Evolutionary conservation across 2,329 filamentous ascomycete species (phyloP), one percentile per base, ranked within the genome.

Genomic region (Didymella pinodella): DNA sequence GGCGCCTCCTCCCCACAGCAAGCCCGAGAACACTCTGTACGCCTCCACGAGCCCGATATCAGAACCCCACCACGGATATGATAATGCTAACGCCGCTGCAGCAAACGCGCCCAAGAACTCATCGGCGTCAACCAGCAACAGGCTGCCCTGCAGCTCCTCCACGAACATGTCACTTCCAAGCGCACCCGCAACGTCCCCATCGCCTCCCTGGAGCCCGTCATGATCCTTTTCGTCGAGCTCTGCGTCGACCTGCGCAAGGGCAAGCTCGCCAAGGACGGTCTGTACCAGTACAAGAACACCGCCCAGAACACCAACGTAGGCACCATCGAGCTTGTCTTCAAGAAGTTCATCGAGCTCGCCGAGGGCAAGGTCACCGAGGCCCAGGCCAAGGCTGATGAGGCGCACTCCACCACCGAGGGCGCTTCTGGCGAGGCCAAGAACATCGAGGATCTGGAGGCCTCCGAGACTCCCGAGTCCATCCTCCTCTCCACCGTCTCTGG

Each of bases 271-370:
- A 99, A 99, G 86, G 95, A 99, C 83, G 95, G 95, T 62, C 86
- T 99, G 48, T 99, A 98, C 80, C 95, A 97, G 80, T 99, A 99
- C 87, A 99, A 99, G 86, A 99, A 99, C 80, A 98, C 97, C 69
- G 94, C 93, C 55, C 95, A 99, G 80, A 99, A 99, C 83, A 97
- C 94, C 71, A 98, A 98, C 77, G 93, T 99, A 68, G 93, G 88
- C 71, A 99, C 95, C 62, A 99, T 99, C 78, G 95, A 78, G 77
- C 84, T 96, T 70, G 95, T 99, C 67, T 87, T 99, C 73, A 97
- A 97, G 82, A 93, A 90, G 79, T 99, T 99, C 82, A 97, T 99
- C 82, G 92, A 98, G 80, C 86, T 98, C 67, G 94, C 95, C 70
- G 94, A 96, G 78, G 87, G 92, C 70, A 99, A 98, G 84, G 95